phyloP scores from a whole-genome alignment of 805 yeast species.

The Saturnispora sekii region DNA sequence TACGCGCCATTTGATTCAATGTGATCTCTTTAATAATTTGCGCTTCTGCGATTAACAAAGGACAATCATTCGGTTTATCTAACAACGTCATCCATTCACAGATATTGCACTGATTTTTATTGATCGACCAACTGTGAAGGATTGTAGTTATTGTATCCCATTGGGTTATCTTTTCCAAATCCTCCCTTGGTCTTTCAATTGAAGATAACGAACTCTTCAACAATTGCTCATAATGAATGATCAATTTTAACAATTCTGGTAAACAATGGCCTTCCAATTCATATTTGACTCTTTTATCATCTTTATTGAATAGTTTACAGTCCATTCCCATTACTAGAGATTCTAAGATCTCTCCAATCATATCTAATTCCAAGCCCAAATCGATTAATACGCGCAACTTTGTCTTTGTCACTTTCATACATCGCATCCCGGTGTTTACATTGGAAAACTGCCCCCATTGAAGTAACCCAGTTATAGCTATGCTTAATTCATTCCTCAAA shows the following conservation, averaged over 20 bases:
- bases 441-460: neutral
- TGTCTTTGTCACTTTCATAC: neutral
- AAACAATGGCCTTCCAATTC: slow-evolving; percentile 8
- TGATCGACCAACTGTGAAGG: slow-evolving; percentile 15
- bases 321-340: slow-evolving; percentile 1
- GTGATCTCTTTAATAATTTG: neutral
- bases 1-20: slow-evolving; percentile 3
- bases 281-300: slow-evolving; percentile 8
- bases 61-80: neutral
- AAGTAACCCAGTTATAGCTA: neutral
- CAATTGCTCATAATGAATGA: slow-evolving; percentile 16
- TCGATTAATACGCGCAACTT: neutral
- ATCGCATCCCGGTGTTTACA: neutral
- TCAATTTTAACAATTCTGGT: slow-evolving; percentile 15
- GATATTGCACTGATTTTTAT: neutral
- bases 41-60: neutral
- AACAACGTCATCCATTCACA: neutral
- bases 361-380: slow-evolving; percentile 3
- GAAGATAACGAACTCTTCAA: slow-evolving; percentile 13
- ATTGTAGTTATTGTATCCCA: slow-evolving; percentile 11
- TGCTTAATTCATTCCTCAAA: neutral
- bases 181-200: neutral
- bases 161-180: slow-evolving; percentile 9
- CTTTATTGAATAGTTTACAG: slow-evolving; percentile 15
- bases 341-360: neutral